Evolutionary conservation across 2,329 filamentous ascomycete species (phyloP), one percentile per base, ranked within the genome.

Genomic region (Fonsecaea nubica): DNA sequence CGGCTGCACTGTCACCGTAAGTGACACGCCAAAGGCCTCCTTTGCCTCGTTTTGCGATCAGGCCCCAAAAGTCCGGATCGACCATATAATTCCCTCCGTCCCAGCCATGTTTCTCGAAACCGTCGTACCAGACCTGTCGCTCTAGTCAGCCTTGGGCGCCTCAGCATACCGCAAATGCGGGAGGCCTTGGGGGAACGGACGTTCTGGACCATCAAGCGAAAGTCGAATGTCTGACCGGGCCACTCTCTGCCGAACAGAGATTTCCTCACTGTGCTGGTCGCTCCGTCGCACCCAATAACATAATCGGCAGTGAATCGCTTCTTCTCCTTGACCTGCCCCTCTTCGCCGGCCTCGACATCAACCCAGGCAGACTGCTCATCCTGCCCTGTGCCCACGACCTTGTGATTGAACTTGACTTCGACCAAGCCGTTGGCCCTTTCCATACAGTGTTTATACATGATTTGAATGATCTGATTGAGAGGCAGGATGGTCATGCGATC

Each of bases 11-110:
- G 69, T 89, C 87, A 61, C 86, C 87, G 71, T 90, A 89, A 0
- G 87, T 87, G 36, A 90, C 84, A n/a, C 87, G 84, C 79, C 87
- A 89, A 12, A 89, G 76, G 0, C 85, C 85, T 57, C 88, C 86
- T 2, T 77, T 77, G 0, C 83, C 86, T 66, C 89, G 85, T 59
- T 81, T 84, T 1, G 87, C 87, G 2, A 85, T 85, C 85, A 89
- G 87, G 77, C 86, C 79, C 75, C 86, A 89, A 71, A 89, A 80
- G n/a, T 85, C 82, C 0, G 86, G 87, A 69, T 90, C 82, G 42
- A 89, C 80, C 69, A 88, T 85, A 74, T 88, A 88, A 74, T 70
- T 69, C n/a, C 59, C 63, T 15, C 61, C 66, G 25, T 64, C 57
- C 50, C 54, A 70, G 32, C 64, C 66, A 58, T 64, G 54, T 45